Evolutionary conservation across 345 rosid species (phyloP), one percentile per base, ranked within the genome.

Genomic region (Citropsis articulata): DNA sequence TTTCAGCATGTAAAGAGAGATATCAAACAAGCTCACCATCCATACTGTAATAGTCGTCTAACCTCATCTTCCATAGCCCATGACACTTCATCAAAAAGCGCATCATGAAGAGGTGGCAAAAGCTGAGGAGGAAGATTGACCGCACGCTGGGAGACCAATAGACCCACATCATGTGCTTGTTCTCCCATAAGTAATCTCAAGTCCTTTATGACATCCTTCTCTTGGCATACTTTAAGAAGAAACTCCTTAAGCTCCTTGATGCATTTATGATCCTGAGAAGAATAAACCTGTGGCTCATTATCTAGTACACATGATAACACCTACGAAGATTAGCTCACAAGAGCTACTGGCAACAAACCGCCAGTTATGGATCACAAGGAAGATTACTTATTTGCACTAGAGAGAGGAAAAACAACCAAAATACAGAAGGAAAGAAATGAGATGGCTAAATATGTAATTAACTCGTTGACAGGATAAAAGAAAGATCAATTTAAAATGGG

Each of bases 31-130:
- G 73, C 61, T 70, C 78, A 73, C 66, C 81, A 45, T 78, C 82
- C 42, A 38, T 28, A 65, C 13, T 21, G 66, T 31, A 76, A 66
- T 57, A 77, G 59, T 71, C 50, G 74, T 77, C 88, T 77, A 83
- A 95, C 99, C 97, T 96, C 99, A 81, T 94, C 99, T 90, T 96
- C 95, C 0, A 84, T 89, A 33, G 99, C 98, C 98, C 99, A 91
- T 9, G 85, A 84, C 35, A 94, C 66, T 88, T 94, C 99, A 79
- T 94, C 95, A 69, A 94, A 94, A 50, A 94, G 88, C 7, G 88
- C 90, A 87, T 89, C 93, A 62, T 96, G 92, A 53, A 92, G 85
- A n/a, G 92, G 97, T 33, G 97, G 94, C 85, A 94, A 83, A 83
- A 96, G 97, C 82, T 96, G 92, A 57, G 92, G 93, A 78, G 98